These are phyloP conservation scores for Pyrenophora tritici-repentis DNA, from an alignment of 2,329 filamentous ascomycete genomes.

Conservation along the genomic window DNA sequence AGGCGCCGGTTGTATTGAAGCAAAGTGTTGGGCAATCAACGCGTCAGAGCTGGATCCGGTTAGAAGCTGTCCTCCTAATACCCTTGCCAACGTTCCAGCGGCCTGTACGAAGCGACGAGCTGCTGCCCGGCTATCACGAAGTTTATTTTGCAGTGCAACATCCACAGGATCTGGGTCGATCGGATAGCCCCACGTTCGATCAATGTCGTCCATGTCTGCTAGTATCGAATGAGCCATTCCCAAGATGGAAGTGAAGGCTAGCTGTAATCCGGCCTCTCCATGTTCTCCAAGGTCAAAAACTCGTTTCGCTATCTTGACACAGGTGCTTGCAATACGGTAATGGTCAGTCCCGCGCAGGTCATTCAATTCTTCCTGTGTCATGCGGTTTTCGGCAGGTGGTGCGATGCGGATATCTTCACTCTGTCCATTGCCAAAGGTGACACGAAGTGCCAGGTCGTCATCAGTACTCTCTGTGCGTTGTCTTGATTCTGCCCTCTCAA, in stretches of 20 bases:
- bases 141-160: conserved; percentile 59
- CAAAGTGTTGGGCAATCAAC: conserved; percentile 52
- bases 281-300: conserved; percentile 58
- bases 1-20: conserved; percentile 54
- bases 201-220: conserved; percentile 62
- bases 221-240: conserved; percentile 52
- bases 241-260: conserved; percentile 49
- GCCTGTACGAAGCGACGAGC: conserved; percentile 67
- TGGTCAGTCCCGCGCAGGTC: conserved; percentile 60
- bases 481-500: conserved; percentile 53
- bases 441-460: conserved; percentile 58
- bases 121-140: conserved; percentile 61
- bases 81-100: conserved; percentile 61
- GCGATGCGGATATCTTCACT: conserved; percentile 62
- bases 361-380: conserved; percentile 49
- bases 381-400: conserved; percentile 30
- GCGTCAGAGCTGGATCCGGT: conserved; percentile 48
- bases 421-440: conserved; percentile 65
- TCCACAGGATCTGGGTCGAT: conserved; percentile 59
- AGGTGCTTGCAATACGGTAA: conserved; percentile 60
- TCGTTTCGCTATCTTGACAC: conserved; percentile 60
- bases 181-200: conserved; percentile 63
- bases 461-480: conserved; percentile 54
- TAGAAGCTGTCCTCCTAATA: conserved; percentile 59
- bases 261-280: conserved; percentile 46